Percentiles rank a stretch among this genome's conserved stretches.
These are phyloP conservation scores for Diaporthe citri DNA, from an alignment of 2,329 filamentous ascomycete species.

Conservation along the genomic window DNA sequence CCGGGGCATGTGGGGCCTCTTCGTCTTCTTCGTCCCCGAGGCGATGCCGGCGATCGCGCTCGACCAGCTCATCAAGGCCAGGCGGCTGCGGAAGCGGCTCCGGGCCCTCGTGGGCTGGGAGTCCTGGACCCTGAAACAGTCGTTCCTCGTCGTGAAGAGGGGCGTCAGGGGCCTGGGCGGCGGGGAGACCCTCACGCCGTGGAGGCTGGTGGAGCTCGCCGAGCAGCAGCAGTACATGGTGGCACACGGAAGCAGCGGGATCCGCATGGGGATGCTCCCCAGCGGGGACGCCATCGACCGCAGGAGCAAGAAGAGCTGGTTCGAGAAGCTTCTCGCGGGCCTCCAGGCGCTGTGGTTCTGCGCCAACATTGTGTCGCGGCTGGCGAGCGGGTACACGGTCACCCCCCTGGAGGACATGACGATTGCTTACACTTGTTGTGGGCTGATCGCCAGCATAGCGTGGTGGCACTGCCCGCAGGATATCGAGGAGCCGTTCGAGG, in stretches of 20 bases:
- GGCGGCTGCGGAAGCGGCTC: neutral
- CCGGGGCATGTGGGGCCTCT: neutral
- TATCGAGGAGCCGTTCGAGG: neutral
- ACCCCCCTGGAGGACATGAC: constrained; percentile 7
- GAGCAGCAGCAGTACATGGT: neutral
- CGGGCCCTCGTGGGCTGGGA: neutral
- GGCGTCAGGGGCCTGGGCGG: neutral
- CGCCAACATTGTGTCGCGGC: constrained; percentile 1
- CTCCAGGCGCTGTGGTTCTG: constrained; percentile 15
- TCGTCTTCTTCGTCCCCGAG: neutral
- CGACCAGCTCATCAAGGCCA: neutral
- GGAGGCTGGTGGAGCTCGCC: neutral
- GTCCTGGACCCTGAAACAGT: constrained; percentile 9
- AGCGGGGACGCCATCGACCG: neutral
- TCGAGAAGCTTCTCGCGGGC: neutral
- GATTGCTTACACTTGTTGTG: neutral
- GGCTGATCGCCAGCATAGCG: neutral
- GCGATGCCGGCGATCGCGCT: neutral
- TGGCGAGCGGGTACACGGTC: neutral
- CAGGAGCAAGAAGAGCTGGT: constrained; percentile 20
- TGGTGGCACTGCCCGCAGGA: constrained; percentile 11
- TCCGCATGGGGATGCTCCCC: neutral
- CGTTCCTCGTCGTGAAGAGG: neutral
- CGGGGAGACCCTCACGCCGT: neutral
- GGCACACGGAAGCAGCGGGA: neutral